Evolutionary conservation across 208 protist genomes (phyloP), one percentile per base, ranked within the genome.

Genomic region (Vickermania ingenoplastis): DNA sequence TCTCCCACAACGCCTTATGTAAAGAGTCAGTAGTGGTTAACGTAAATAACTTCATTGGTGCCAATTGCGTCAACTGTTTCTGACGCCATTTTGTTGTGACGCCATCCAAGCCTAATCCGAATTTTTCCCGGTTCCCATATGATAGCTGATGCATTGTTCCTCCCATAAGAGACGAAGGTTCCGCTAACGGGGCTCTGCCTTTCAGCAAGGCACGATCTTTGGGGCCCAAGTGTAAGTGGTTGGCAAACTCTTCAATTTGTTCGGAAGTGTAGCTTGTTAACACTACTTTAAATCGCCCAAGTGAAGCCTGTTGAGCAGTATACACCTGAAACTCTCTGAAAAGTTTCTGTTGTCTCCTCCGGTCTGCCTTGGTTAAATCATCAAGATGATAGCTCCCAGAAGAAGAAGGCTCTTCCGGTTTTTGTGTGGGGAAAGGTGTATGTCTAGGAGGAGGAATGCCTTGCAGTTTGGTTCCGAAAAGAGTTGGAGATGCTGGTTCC

Each of bases 11-110:
- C 7, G 86, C 86, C 3, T 61, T 71, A 7, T 78, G 55, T 22
- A 91, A 57, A 14, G 75, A 71, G 17, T 41, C 55, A 50, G 79
- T 64, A 7, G 81, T 81, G 0, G 86, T 94, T 29, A 94, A 79
- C 17, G 86, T 91, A 70, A 91, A 94, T 21, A 94, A 72, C 62
- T 94, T 94, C 26, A 94, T 83, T 13, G 83, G 83, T 3, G 79
- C 81, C 1, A 63, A 62, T 48, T 57, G 22, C 4, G 71, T 57
- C 31, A 31, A 13, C 21, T 30, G 3, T 7, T 7, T 22, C 22
- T 31, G 14, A 29, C 23, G 31, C 2, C 21, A 50, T 4, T 3
- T n/a, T 27, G 27, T 53, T 3, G 0, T 27, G 24, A 45, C 21
- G 1, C 28, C 52, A 24, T 57, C 57, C 41, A 50, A 29, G 54